Evolutionary conservation across 108 stramenopile genomes (phyloP).

Genomic region (Schizochytrium sp.): DNA sequence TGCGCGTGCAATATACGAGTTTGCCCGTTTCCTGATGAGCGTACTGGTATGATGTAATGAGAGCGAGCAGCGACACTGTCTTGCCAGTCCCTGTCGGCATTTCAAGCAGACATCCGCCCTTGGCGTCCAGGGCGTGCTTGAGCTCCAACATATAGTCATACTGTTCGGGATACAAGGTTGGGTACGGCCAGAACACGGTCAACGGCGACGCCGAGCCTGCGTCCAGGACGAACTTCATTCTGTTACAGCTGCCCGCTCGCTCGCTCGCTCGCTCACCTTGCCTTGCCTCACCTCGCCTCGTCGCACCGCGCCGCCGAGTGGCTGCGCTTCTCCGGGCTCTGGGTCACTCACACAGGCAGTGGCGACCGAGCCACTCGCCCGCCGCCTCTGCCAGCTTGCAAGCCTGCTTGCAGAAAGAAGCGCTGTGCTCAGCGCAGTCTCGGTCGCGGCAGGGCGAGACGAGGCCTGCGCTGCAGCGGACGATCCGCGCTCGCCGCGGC

Average conservation of each 20-base stretch:
- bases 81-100: constrained; percentile 95
- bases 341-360: too few relatives aligned
- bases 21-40: constrained; percentile 81
- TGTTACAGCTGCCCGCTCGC: background rate
- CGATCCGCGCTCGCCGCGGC: too few relatives aligned
- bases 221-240: constrained; percentile 50
- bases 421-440: too few relatives aligned
- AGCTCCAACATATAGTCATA: constrained; percentile 97
- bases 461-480: too few relatives aligned
- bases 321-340: too few relatives aligned
- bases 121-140: constrained; percentile 88
- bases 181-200: constrained; percentile 97
- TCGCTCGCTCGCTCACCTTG: background rate
- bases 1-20: constrained; percentile 97
- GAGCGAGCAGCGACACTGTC: constrained; percentile 80
- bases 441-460: too few relatives aligned
- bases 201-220: constrained; percentile 50
- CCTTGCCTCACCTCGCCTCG: too few relatives aligned
- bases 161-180: constrained; percentile 91
- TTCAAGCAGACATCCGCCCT: constrained; percentile 90
- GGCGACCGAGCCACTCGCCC: too few relatives aligned
- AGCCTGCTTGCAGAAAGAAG: too few relatives aligned
- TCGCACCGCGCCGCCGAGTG: too few relatives aligned
- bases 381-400: too few relatives aligned
- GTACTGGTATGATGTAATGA: constrained; percentile 93